These are phyloP conservation scores for Rubus parviflorus DNA, from an alignment of 306 rosid species.

Conservation along the genomic window DNA sequence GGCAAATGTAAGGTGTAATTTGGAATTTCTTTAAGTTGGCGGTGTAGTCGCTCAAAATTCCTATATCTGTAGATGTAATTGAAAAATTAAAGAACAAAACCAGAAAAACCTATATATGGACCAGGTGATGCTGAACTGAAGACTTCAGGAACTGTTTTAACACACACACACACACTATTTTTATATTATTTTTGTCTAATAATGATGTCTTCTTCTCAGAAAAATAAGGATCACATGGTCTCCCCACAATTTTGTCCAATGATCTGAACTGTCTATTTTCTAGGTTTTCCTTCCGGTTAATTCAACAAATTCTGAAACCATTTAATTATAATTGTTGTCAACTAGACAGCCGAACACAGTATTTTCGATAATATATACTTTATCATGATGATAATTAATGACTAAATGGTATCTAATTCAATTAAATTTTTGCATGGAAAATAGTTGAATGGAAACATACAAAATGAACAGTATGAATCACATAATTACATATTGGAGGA, in stretches of 20 bases:
- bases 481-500: too few species aligned
- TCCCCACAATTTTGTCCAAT: background rate
- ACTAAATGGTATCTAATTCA: background rate
- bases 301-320: background rate
- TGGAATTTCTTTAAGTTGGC: conserved; percentile 91
- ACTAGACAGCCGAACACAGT: background rate
- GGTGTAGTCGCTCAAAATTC: conserved; percentile 92
- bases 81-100: background rate
- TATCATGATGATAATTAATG: background rate
- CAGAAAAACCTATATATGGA: conserved; percentile 23
- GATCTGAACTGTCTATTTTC: background rate
- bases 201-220: background rate
- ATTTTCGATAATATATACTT: background rate
- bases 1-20: conserved; percentile 84
- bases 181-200: conserved; percentile 14
- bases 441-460: background rate
- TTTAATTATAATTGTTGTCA: background rate
- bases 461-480: background rate
- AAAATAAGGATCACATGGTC: background rate
- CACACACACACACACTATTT: background rate
- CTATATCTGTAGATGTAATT: conserved; percentile 67
- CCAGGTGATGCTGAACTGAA: conserved; percentile 5
- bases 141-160: conserved; percentile 23
- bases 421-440: background rate
- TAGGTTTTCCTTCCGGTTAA: background rate